Percentiles rank a stretch among this genome's conserved stretches.
These are phyloP conservation scores for Mycena metata DNA, from an alignment of 768 basidiomycete species.

Conservation along the genomic window DNA sequence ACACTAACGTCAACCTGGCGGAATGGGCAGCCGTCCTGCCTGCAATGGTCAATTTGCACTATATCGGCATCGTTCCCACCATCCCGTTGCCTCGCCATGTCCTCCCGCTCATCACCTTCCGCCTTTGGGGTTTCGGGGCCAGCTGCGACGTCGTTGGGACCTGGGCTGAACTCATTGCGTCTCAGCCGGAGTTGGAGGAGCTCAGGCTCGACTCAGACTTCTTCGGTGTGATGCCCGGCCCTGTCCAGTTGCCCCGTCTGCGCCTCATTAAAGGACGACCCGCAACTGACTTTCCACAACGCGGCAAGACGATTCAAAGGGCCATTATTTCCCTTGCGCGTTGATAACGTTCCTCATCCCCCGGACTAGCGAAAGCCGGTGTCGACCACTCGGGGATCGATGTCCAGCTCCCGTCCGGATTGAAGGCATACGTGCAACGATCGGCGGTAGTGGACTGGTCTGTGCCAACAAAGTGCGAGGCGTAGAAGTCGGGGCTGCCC, in stretches of 20 bases:
- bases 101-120: neutral
- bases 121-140: neutral
- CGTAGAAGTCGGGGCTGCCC: too few relatives aligned
- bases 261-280: neutral
- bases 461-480: too few relatives aligned
- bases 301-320: too few relatives aligned
- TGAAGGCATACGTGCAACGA: too few relatives aligned
- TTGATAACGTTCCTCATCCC: too few relatives aligned
- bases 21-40: neutral
- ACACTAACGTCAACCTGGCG: neutral
- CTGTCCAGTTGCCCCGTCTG: neutral
- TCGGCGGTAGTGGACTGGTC: too few relatives aligned
- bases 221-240: neutral
- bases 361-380: too few relatives aligned
- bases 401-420: too few relatives aligned
- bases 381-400: too few relatives aligned
- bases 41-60: neutral
- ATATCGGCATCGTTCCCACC: neutral
- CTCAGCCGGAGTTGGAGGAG: neutral
- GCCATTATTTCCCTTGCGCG: too few relatives aligned
- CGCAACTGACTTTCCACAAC: too few relatives aligned
- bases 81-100: neutral
- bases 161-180: neutral
- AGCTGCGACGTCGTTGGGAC: neutral
- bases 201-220: neutral